Conservation (phyloP, 306 rosid genomes). For the Vicia faba region DNA sequence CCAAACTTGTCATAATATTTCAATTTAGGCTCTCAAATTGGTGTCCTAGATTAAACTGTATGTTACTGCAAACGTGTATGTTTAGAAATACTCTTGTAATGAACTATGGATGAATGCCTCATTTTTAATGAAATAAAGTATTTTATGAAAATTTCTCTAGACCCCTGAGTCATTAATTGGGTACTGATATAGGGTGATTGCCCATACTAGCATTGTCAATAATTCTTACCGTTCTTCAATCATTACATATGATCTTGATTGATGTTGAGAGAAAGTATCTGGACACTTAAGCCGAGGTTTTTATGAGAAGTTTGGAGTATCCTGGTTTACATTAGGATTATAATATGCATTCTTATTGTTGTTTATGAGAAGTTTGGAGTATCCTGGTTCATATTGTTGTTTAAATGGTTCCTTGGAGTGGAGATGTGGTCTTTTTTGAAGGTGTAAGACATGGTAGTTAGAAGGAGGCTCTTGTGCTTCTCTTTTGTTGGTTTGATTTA, state of each 20-base stretch:
- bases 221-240: background rate
- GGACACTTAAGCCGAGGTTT: background rate
- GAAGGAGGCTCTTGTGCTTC: too few relatives aligned
- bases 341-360: background rate
- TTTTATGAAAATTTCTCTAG: background rate
- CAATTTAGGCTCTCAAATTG: constrained; percentile 35
- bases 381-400: too few relatives aligned
- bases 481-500: too few relatives aligned
- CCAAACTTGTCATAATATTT: constrained; percentile 14
- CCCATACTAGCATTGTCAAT: background rate
- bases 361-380: too few relatives aligned
- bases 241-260: background rate
- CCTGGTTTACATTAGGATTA: background rate
- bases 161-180: background rate
- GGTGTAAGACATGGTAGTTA: too few relatives aligned
- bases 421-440: too few relatives aligned
- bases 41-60: constrained; percentile 34
- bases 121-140: constrained; percentile 43
- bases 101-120: constrained; percentile 28
- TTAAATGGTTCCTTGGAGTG: too few relatives aligned
- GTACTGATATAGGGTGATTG: background rate
- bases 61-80: constrained; percentile 5
- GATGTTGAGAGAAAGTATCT: background rate
- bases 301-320: background rate
- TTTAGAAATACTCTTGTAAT: constrained; percentile 22